A percentile compares a stretch with the other conserved stretches of the same genome.
Evolutionary conservation across 2,329 filamentous ascomycete genomes (phyloP).

Genomic region (Pseudopithomyces maydicus): DNA sequence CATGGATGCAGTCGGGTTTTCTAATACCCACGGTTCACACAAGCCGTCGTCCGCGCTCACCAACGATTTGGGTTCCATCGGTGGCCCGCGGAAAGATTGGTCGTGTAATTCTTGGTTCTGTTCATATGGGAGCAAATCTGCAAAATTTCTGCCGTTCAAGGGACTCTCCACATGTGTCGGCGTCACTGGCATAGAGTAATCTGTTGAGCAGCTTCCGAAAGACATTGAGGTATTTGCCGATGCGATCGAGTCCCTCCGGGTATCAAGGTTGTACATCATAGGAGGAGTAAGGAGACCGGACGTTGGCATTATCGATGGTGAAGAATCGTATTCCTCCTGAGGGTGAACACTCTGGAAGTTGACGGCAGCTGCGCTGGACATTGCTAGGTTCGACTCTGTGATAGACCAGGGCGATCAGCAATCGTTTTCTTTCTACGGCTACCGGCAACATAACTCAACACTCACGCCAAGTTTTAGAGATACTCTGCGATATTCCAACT

Average conservation of each 20-base stretch:
- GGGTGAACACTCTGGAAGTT: slow-evolving; percentile 4
- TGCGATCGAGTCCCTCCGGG: slow-evolving; percentile 34
- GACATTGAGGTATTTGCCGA: slow-evolving; percentile 34
- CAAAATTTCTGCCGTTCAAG: slow-evolving; percentile 26
- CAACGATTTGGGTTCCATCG: slow-evolving; percentile 14
- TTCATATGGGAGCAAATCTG: slow-evolving; percentile 21
- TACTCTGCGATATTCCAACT: no score
- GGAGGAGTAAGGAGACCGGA: slow-evolving; percentile 33
- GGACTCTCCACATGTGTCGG: slow-evolving; percentile 30
- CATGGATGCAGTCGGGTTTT: slow-evolving; percentile 6
- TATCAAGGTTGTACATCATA: slow-evolving; percentile 31
- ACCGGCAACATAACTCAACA: neutral
- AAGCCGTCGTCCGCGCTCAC: slow-evolving; percentile 8
- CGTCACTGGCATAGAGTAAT: slow-evolving; percentile 34
- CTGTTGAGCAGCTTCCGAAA: slow-evolving; percentile 16
- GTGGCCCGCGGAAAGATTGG: slow-evolving; percentile 21
- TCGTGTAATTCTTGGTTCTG: slow-evolving; percentile 16
- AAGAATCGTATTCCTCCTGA: slow-evolving; percentile 25
- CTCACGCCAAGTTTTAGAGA: slow-evolving; percentile 4
- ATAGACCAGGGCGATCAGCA: neutral
- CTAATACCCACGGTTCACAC: slow-evolving; percentile 15
- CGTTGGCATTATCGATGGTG: slow-evolving; percentile 21
- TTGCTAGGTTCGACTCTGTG: slow-evolving; percentile 8
- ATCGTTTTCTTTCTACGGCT: neutral
- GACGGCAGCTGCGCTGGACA: slow-evolving; percentile 7